Base-by-base conservation (phyloP, 1,139 yeast species). In the Magnusiomyces paraingens region DNA sequence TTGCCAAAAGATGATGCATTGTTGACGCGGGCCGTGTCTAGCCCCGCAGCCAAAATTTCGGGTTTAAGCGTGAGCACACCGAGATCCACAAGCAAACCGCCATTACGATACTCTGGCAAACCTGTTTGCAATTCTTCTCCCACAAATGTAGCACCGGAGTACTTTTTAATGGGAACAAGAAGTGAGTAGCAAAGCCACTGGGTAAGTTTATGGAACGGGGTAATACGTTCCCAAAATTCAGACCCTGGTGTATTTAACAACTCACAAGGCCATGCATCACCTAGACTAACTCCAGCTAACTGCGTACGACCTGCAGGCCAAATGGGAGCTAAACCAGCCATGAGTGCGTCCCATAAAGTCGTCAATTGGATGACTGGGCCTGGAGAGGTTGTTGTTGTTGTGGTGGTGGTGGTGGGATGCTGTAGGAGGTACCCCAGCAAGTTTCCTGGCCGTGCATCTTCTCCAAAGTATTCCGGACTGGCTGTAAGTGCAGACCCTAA, bases 181-280 rank as follows among this genome's bases (percentile, higher is more conserved):
- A 81, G 65, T 1, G 85, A 81, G 62, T 81, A 81, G 39, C 83
- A 76, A 15, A 81, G 69, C 85, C 85, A 81, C 64, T 81, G 85
- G 0, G 84, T 79, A 48, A 81, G 70, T 58, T 81, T 81, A 61
- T 81, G 85, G 66, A 81, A 81, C 2, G 85, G 80, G 12, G 78
- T 78, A 49, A 81, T 74, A 44, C 64, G 65, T 32, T 70, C 72
- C 60, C 65, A 59, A 11, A 15, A 15, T 12, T 59, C 59, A 3
- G 59, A 62, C n/a, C 65, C 58, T 15, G 58, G 58, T 20, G 57
- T 59, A 1, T 67, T 64, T 52, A 72, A 57, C 15, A 73, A 68
- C 0, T 69, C 61, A 40, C 78, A 69, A 8, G 70, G 70, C 85
- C 85, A 81, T 1, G 83, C 81, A 65, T 81, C 86, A 11, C 86